Evolutionary conservation across 495 filamentous ascomycete genomes (phyloP), one percentile per base, ranked within the genome.

Genomic region (Tirmania nivea): DNA sequence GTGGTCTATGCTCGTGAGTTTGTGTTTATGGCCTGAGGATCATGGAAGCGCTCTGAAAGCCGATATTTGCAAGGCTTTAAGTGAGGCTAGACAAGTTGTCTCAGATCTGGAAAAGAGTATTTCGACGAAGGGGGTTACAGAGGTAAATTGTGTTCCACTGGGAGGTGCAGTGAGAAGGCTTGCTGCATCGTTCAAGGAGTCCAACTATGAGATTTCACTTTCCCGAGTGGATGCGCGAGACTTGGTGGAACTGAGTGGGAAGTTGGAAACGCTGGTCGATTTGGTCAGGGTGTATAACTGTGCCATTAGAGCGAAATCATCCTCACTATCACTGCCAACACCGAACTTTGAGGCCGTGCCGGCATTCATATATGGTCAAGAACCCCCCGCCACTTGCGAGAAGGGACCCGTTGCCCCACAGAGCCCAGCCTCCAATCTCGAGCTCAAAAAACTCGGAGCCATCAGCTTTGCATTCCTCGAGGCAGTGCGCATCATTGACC

Each of bases 131-230:
- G 61, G 59, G 31, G 52, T 52, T 10, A 55, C 52, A 5, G 52
- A 58, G 20, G 61, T 63, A 39, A 49, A 60, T 47, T 53, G 56
- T 48, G 19, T 52, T 8, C 31, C 51, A 8, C 55, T 64, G 35
- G 60, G 54, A 25, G 49, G 50, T 25, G 58, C 61, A 20, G 55
- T 63, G 36, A 49, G 47, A 12, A 59, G 54, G 20, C 53, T 64
- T 14, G 55, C 52, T 20, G 49, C 55, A 35, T 55, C 58, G 16
- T 47, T 64, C 20, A 39, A 51, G 8, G 61, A 64, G 39, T 54
- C 61, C 34, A 55, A 59, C 25, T 64, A 64, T 47, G 61, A 64
- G 39, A 54, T 64, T 17, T 64, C 57, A n/a, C 10, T 64, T 50
- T 57, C 61, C 2, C 57, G 61, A 19, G 36, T 64, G 11, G 45